Evolutionary conservation across 352 stramenopile genomes (phyloP).

Genomic region (Phytophthora tentaculata): DNA sequence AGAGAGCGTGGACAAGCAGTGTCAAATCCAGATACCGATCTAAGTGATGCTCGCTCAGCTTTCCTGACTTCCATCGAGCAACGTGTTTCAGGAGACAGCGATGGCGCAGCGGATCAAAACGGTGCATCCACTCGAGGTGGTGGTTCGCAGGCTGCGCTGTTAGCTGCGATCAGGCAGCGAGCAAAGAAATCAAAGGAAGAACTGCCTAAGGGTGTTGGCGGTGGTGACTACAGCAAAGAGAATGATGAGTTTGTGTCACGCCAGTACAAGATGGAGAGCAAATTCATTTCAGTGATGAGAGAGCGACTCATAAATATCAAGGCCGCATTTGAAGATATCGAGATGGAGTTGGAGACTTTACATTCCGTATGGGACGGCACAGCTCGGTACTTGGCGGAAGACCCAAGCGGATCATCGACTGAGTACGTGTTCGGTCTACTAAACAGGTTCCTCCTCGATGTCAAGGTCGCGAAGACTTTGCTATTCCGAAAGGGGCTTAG

Average conservation of each 20-base stretch:
- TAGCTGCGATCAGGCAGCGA: constrained; percentile 40
- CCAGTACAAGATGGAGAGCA: constrained; percentile 58
- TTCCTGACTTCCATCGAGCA: constrained; percentile 16
- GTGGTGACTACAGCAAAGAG: background rate
- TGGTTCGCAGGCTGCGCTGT: constrained; percentile 30
- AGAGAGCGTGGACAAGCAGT: constrained; percentile 13
- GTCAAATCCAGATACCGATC: background rate
- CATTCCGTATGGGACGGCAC: constrained; percentile 67
- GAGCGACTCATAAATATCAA: constrained; percentile 60
- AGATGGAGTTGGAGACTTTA: constrained; percentile 70
- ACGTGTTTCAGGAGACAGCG: background rate
- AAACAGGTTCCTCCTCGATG: constrained; percentile 78
- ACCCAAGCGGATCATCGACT: constrained; percentile 57
- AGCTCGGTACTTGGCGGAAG: constrained; percentile 74
- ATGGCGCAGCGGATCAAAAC: background rate
- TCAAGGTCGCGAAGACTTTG: constrained; percentile 73
- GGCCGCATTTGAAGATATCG: constrained; percentile 57
- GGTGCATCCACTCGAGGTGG: background rate
- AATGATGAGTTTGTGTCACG: constrained; percentile 44
- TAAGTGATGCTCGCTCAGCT: constrained; percentile 13
- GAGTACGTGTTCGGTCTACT: constrained; percentile 76
- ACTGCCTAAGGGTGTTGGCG: no score
- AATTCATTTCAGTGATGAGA: constrained; percentile 67
- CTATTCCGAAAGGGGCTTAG: constrained; percentile 63
- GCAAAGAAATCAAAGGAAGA: constrained; percentile 10